These are phyloP conservation scores for Microbotryomycetes sp. DNA, from an alignment of 1,284 basidiomycete species.

Conservation along the genomic window DNA sequence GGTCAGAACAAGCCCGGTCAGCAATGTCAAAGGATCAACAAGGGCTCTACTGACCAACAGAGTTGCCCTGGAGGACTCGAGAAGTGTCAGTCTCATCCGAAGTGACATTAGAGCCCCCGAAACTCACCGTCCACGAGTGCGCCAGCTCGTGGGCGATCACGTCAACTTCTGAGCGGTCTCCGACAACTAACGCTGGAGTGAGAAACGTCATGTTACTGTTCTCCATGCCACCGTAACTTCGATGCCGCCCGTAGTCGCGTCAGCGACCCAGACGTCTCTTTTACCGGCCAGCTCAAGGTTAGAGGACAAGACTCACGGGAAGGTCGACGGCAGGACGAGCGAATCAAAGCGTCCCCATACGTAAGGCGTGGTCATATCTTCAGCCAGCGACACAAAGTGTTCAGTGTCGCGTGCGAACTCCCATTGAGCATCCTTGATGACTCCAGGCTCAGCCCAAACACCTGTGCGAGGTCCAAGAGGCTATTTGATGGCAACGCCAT, in stretches of 20 bases:
- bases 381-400: conserved; percentile 70
- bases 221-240: conserved; percentile 66
- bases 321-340: conserved; percentile 85
- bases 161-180: conserved; percentile 77
- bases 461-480: conserved; percentile 50
- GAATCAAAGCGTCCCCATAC: conserved; percentile 85
- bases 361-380: conserved; percentile 64
- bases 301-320: conserved; percentile 59
- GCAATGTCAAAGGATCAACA: neutral
- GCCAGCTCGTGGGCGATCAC: conserved; percentile 59
- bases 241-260: neutral
- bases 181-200: conserved; percentile 55
- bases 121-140: conserved; percentile 11
- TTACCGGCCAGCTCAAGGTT: too few relatives aligned
- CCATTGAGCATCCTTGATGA: conserved; percentile 72
- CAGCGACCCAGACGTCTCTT: too few relatives aligned
- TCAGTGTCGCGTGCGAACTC: conserved; percentile 82
- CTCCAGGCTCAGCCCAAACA: conserved; percentile 81
- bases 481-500: too few relatives aligned
- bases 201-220: conserved; percentile 75
- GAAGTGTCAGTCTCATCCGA: conserved; percentile 5
- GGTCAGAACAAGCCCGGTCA: conserved; percentile 36
- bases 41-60: neutral
- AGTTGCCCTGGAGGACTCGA: neutral
- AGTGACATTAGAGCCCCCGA: conserved; percentile 24